These are phyloP conservation scores for Phaseolus coccineus DNA, from an alignment of 331 rosid genomes.

Conservation along the genomic window DNA sequence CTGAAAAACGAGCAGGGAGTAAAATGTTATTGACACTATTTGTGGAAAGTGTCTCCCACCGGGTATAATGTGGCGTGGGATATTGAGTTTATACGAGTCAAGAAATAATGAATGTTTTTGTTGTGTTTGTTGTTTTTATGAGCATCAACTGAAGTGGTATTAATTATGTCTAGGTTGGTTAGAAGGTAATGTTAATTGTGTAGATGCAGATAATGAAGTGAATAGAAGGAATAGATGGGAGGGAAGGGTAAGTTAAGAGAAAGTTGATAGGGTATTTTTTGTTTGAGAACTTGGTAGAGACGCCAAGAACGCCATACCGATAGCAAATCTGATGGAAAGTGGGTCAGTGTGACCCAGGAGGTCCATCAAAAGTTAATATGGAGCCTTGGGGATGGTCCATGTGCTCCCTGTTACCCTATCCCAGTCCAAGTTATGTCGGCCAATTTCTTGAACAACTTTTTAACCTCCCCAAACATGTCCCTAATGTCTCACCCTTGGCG, in stretches of 20 bases:
- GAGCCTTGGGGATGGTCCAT: slow-evolving; percentile 61
- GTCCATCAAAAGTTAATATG: slow-evolving; percentile 36
- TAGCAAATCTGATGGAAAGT: slow-evolving; percentile 61
- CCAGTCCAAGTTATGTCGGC: slow-evolving; percentile 61
- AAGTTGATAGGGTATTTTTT: slow-evolving; percentile 7
- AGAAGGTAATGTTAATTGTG: neutral
- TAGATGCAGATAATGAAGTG: slow-evolving; percentile 1
- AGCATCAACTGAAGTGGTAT: neutral
- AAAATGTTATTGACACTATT: slow-evolving; percentile 13
- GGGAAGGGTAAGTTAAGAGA: neutral
- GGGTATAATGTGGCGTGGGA: slow-evolving; percentile 55
- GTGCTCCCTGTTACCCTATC: slow-evolving; percentile 52
- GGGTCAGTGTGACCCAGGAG: slow-evolving; percentile 66
- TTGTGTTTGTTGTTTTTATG: neutral
- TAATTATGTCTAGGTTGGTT: neutral
- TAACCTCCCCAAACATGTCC: slow-evolving; percentile 39
- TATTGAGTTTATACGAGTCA: neutral
- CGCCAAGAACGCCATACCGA: slow-evolving; percentile 52
- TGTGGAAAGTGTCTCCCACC: slow-evolving; percentile 55
- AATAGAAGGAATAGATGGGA: neutral
- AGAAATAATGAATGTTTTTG: slow-evolving; percentile 27
- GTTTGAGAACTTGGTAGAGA: slow-evolving; percentile 1
- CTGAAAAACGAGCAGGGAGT: slow-evolving; percentile 37
- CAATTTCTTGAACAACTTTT: slow-evolving; percentile 45
- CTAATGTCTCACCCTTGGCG: slow-evolving; percentile 29